Evolutionary conservation across 257 asterid species (phyloP).

Genomic region (Lavandula angustifolia): DNA sequence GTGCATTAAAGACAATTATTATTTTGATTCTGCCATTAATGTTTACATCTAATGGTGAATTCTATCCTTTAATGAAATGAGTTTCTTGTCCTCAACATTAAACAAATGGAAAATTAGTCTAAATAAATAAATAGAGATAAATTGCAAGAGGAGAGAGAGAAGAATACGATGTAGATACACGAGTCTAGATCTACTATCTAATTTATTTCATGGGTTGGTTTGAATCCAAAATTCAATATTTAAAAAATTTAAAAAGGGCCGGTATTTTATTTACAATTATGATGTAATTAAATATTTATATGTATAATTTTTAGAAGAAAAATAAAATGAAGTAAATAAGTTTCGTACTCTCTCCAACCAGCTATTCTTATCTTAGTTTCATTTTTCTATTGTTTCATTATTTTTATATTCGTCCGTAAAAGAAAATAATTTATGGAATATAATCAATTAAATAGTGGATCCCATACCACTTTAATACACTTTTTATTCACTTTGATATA

Average conservation of each 20-base stretch:
- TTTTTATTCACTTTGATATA: too few relatives aligned
- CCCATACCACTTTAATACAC: too few relatives aligned
- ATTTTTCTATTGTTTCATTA: too few relatives aligned
- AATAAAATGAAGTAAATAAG: too few relatives aligned
- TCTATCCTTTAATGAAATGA: conserved; percentile 13
- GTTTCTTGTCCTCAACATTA: neutral
- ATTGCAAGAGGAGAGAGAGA: too few relatives aligned
- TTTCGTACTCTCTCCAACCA: too few relatives aligned
- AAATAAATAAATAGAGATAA: too few relatives aligned
- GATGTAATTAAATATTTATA: neutral
- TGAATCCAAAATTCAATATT: conserved; percentile 3
- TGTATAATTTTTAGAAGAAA: neutral
- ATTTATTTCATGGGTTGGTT: neutral
- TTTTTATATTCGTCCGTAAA: too few relatives aligned
- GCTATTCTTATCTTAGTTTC: too few relatives aligned
- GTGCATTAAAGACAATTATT: conserved; percentile 4
- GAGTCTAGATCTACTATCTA: neutral
- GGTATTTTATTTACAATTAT: neutral
- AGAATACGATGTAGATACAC: too few relatives aligned
- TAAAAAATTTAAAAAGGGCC: neutral
- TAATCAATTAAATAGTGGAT: too few relatives aligned
- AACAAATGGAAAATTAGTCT: neutral
- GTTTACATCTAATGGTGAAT: neutral
- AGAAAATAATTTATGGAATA: too few relatives aligned
- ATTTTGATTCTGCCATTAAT: neutral